Evolutionary conservation across 164 flowering plant species (phyloP), one percentile per base, ranked within the genome.

Genomic region (Aristolochia contorta): DNA sequence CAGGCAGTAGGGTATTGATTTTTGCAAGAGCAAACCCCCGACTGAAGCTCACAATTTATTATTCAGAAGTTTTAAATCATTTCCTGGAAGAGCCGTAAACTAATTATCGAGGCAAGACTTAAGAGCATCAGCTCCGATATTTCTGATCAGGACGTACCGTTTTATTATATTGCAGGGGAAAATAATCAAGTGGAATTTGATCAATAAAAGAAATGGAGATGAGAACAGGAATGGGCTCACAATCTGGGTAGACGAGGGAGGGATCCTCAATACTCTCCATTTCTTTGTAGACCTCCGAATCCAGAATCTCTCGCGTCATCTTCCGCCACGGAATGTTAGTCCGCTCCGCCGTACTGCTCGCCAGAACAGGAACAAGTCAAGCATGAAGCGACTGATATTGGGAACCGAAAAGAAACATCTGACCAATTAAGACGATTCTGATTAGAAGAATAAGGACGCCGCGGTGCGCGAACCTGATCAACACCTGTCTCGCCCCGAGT

Each of bases 291-390:
- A 86, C 92, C 58, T 83, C 78, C 0, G 89, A 86, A 14, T 82
- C 82, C 72, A 86, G 53, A 60, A 86, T 70, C 75, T 82, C 84
- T 47, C 47, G 74, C 0, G 85, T 74, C 87, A 82, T 83, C 49
- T 79, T 77, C 46, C 82, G 59, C 92, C 92, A 86, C 25, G 92
- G 89, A 57, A 86, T 79, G 57, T 79, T 74, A n/a, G 70, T 69
- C 65, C 79, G 79, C 78, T 86, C 89, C 33, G 92, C 92, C 61
- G 92, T 84, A 64, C 92, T 82, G 85, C 64, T 70, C 60, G 8
- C 16, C 7, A 20, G 24, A 59, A 25, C 21, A 54, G 18, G 6
- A 12, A 27, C 13, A 15, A 32, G 6, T 32, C 10, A 18, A n/a
- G n/a, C n/a, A n/a, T n/a, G n/a, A n/a, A n/a, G 7, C 15, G 12